Evolutionary conservation across 345 rosid genomes (phyloP), one percentile per base, ranked within the genome.

Genomic region (Linum lewisii): DNA sequence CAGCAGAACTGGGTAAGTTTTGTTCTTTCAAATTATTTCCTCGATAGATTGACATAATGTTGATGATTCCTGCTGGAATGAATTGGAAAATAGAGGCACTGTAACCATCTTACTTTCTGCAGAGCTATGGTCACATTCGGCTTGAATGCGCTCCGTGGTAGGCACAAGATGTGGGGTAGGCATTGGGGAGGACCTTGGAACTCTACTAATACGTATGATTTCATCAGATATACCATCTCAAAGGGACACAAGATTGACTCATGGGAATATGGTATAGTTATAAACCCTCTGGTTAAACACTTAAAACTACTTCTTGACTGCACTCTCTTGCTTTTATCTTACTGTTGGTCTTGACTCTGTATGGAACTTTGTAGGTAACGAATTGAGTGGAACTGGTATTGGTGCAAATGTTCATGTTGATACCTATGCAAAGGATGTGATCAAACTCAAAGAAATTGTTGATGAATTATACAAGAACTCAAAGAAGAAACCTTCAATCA

Each of bases 191-290:
- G 97, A 58, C 83, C 80, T 24, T 93, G 99, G 99, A 81, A 87
- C 79, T 76, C 82, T 29, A 72, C 59, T 32, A 93, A 89, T 72
- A 86, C 95, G 61, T 72, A 59, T 71, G 87, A 80, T 69, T 79
- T 93, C 66, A 77, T 93, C 18, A 79, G 81, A 57, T 89, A 93
- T 72, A 89, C 99, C 1, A 70, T 87, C 66, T 81, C 88, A 61
- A 80, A 79, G 70, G 86, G 95, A 63, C 78, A 93, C 73, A 64
- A 16, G 25, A 83, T 93, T 61, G 96, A 93, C 68, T 87, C 97
- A 32, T 93, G 99, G 99, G 99, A 93, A 80, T 90, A 82, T 20
- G 99, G 99, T 93, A 81, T n/a, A 29, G n/a, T n/a, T n/a, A n/a
- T 2, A 57, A 44, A 53, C 58, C 47, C 47, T 56, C 29, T 34